Conservation (phyloP, 1,284 basidiomycete species). For the Ganoderma lucidum region DNA sequence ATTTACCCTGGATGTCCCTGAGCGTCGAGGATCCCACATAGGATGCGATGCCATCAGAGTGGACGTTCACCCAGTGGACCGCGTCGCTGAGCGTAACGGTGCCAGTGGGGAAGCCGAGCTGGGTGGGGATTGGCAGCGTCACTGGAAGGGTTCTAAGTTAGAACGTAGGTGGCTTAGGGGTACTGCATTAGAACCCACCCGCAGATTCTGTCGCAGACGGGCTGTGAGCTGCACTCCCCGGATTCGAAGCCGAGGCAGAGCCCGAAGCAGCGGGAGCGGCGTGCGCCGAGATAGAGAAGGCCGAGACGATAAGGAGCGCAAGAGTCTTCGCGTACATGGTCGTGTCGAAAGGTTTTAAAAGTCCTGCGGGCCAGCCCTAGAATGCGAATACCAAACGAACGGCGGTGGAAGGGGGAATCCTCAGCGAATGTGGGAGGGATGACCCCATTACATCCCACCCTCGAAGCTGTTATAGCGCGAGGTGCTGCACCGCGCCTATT, state of each 20-base stretch:
- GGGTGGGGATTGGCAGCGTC: slow-evolving; percentile 17
- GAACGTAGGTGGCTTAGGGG: neutral
- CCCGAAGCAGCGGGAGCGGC: slow-evolving; percentile 7
- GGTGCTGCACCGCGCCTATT: neutral
- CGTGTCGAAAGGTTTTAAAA: neutral
- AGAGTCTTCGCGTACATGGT: slow-evolving; percentile 14
- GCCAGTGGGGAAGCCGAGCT: slow-evolving; percentile 15
- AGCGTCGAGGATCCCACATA: slow-evolving; percentile 6
- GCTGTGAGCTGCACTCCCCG: neutral
- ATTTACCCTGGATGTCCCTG: slow-evolving; percentile 17
- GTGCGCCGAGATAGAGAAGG: slow-evolving; percentile 8
- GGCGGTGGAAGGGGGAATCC: neutral
- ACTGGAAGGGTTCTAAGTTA: neutral
- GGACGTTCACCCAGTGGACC: slow-evolving; percentile 11
- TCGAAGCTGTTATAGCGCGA: slow-evolving; percentile 6
- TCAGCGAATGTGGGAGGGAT: neutral
- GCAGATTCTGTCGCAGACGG: neutral
- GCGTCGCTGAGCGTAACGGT: slow-evolving; percentile 15
- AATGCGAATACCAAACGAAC: slow-evolving; percentile 1
- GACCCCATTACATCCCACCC: neutral
- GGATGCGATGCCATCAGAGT: slow-evolving; percentile 14
- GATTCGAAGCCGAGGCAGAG: neutral
- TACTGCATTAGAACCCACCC: neutral
- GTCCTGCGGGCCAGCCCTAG: slow-evolving; percentile 16
- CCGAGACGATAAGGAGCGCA: slow-evolving; percentile 10